Conservation (phyloP, 306 rosid genomes). For the Crataegus laevigata region DNA sequence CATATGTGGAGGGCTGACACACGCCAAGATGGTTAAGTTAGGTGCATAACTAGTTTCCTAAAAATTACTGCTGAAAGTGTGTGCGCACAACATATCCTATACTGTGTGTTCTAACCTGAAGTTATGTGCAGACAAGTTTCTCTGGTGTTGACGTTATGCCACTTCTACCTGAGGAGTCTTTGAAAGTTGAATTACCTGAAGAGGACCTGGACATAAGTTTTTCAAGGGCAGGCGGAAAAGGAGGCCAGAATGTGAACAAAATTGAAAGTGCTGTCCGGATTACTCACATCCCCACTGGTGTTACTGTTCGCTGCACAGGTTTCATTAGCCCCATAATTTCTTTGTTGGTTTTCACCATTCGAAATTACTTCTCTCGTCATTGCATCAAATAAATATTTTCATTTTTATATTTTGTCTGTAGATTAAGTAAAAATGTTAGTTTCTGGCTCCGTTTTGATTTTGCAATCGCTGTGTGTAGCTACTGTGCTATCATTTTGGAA, state of each 20-base stretch:
- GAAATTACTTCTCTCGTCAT: background rate
- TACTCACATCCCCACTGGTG: constrained; percentile 96
- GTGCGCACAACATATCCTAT: background rate
- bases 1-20: background rate
- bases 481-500: background rate
- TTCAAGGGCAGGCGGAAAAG: constrained; percentile 96
- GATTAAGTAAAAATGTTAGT: background rate
- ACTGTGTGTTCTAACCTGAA: background rate
- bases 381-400: background rate
- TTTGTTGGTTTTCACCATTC: background rate
- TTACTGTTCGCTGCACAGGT: constrained; percentile 96
- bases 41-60: background rate
- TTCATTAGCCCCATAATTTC: constrained; percentile 3
- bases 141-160: constrained; percentile 98
- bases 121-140: constrained; percentile 72
- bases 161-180: constrained; percentile 82
- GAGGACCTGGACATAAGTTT: constrained; percentile 85
- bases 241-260: constrained; percentile 97
- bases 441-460: background rate
- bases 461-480: background rate
- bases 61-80: background rate
- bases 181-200: constrained; percentile 84
- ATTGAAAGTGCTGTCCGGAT: constrained; percentile 96
- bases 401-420: background rate
- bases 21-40: background rate